These are phyloP conservation scores for Ceratobasidium sp. DNA, from an alignment of 1,284 basidiomycete species.

Conservation along the genomic window DNA sequence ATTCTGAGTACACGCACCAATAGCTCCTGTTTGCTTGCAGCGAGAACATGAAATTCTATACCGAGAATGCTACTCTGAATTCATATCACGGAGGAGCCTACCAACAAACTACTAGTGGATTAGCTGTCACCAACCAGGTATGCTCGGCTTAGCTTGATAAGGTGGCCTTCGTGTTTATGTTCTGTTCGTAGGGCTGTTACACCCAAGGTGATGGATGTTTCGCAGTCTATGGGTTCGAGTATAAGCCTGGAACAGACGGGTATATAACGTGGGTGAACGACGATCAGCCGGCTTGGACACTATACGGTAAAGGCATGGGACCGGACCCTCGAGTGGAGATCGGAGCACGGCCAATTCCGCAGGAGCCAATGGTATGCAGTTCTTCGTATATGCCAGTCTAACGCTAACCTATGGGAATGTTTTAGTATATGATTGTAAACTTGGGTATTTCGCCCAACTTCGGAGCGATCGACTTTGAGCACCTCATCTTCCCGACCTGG, in stretches of 20 bases:
- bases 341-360: constrained; percentile 75
- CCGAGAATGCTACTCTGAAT: constrained; percentile 70
- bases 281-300: constrained; percentile 74
- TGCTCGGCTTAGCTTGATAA: too few species aligned
- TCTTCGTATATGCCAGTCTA: neutral
- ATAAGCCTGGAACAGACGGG: constrained; percentile 71
- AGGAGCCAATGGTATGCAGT: constrained; percentile 79
- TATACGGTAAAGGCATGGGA: constrained; percentile 71
- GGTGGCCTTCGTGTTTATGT: too few species aligned
- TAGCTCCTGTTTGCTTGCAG: too few species aligned
- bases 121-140: too few species aligned
- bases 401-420: too few species aligned
- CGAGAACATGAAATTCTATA: constrained; percentile 61
- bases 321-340: constrained; percentile 70
- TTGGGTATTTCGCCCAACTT: constrained; percentile 79
- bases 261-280: constrained; percentile 82
- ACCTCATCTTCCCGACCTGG: constrained; percentile 74
- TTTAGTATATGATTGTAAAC: constrained; percentile 80
- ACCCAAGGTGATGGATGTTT: constrained; percentile 55
- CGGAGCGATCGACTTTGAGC: constrained; percentile 75
- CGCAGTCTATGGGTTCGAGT: constrained; percentile 79
- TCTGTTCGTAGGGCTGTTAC: too few species aligned
- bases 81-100: constrained; percentile 80
- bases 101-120: constrained; percentile 67
- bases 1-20: too few species aligned